Conservation (phyloP, 139 green algal species). For the Coccomyxa sp. region DNA sequence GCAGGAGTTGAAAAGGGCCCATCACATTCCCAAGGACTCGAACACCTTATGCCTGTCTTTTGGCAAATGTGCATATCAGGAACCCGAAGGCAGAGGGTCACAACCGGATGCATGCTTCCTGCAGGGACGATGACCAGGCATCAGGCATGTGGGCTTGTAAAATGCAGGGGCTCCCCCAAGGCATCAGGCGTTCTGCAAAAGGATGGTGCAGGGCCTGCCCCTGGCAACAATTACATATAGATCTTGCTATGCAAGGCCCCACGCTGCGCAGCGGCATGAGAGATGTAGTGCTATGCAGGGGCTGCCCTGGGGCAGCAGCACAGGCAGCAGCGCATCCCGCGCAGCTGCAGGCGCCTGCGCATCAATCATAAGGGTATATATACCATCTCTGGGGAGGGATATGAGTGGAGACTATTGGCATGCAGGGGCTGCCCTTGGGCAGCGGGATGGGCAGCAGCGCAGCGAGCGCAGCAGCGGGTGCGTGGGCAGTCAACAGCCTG, state of each 20-base stretch:
- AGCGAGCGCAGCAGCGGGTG: constrained; percentile 83
- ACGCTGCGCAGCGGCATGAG: not conserved
- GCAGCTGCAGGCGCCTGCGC: not conserved
- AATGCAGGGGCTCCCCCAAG: not conserved
- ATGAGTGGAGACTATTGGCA: not conserved
- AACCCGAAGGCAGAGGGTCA: too few species aligned
- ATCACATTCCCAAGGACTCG: too few species aligned
- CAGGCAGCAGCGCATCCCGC: not conserved
- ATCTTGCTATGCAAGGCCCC: not conserved
- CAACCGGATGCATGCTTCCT: too few species aligned
- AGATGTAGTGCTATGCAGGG: too few species aligned
- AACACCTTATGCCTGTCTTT: too few species aligned
- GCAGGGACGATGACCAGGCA: too few species aligned
- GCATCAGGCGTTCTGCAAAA: not conserved
- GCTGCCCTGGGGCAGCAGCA: not conserved
- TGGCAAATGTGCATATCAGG: too few species aligned
- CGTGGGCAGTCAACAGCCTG: constrained; percentile 85
- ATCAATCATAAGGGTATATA: not conserved
- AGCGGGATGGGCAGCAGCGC: constrained; percentile 88
- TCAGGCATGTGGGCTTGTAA: too few species aligned
- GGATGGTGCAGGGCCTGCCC: too few species aligned
- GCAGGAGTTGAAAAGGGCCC: too few species aligned
- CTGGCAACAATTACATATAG: not conserved
- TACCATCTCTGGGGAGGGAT: not conserved
- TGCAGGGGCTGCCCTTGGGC: constrained; percentile 85